A percentile compares a stretch with the other conserved stretches of the same genome.
Conservation (phyloP, 345 rosid species). For the Salix dunnii region DNA sequence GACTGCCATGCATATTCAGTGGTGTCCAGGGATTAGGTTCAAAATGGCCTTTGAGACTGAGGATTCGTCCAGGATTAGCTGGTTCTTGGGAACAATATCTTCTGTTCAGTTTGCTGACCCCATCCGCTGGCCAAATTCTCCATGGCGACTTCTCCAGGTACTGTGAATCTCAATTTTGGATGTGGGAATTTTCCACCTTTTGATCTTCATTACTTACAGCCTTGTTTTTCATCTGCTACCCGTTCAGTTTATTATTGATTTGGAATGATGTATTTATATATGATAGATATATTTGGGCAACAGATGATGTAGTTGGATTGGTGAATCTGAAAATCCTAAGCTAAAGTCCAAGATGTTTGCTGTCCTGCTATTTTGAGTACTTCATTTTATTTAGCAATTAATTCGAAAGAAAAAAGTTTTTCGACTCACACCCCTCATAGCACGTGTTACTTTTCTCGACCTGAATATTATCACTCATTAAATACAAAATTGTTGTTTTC, state of each 20-base stretch:
- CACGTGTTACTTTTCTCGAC: too few relatives aligned
- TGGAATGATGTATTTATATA: background rate
- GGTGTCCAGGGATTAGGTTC: conserved; percentile 92
- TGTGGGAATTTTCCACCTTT: background rate
- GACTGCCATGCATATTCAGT: conserved; percentile 67
- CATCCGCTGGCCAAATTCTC: conserved; percentile 82
- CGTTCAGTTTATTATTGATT: background rate
- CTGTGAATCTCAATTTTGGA: background rate
- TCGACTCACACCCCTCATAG: too few relatives aligned
- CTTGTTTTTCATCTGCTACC: background rate
- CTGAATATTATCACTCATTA: background rate
- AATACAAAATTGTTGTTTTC: background rate
- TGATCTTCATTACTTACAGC: background rate
- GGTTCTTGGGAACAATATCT: conserved; percentile 95
- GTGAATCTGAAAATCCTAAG: background rate
- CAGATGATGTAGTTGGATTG: background rate
- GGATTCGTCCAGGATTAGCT: conserved; percentile 86
- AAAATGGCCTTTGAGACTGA: conserved; percentile 97
- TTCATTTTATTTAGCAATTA: too few relatives aligned
- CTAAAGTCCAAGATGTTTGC: background rate
- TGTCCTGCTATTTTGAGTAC: background rate
- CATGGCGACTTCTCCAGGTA: conserved; percentile 94
- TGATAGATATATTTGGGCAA: background rate
- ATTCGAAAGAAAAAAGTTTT: too few relatives aligned
- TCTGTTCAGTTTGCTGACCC: conserved; percentile 72